These are phyloP conservation scores for Agapanthus africanus DNA, from an alignment of 106 monocot genomes.

Conservation along the genomic window DNA sequence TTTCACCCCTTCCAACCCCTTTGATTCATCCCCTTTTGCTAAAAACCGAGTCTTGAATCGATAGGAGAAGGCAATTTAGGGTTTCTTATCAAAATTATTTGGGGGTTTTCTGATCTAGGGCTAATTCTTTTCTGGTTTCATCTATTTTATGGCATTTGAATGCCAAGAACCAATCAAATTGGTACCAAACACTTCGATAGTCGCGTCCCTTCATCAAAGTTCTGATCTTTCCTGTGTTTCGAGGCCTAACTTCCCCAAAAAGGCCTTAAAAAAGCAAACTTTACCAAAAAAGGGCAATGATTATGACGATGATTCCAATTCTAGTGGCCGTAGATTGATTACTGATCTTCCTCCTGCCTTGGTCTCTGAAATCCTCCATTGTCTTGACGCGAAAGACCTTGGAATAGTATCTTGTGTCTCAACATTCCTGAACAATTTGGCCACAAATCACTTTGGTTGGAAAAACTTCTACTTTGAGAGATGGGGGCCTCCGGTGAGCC, in stretches of 20 bases:
- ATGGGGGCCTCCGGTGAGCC: slow-evolving; percentile 49
- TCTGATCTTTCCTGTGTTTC: slow-evolving; percentile 7
- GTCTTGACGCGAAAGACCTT: slow-evolving; percentile 70
- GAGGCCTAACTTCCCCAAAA: not conserved
- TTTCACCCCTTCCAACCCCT: not conserved
- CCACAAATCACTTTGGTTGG: slow-evolving; percentile 62
- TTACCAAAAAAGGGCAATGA: not conserved
- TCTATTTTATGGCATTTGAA: slow-evolving; percentile 15
- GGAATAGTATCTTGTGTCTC: slow-evolving; percentile 77
- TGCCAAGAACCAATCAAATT: slow-evolving; percentile 6
- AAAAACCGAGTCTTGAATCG: not conserved
- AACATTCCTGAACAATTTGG: slow-evolving; percentile 42
- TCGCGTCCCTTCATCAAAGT: not conserved
- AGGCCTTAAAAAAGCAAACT: slow-evolving; percentile 1
- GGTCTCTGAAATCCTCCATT: slow-evolving; percentile 58
- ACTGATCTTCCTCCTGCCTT: slow-evolving; percentile 61
- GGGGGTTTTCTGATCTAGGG: not conserved
- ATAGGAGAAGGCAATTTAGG: not conserved
- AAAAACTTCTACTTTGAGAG: slow-evolving; percentile 62
- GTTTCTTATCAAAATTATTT: not conserved
- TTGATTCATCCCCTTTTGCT: not conserved
- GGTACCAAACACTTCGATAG: not conserved
- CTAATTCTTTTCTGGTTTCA: not conserved
- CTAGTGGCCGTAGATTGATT: slow-evolving; percentile 25
- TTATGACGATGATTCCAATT: not conserved